Evolutionary conservation across 139 green algal genomes (phyloP), one percentile per base, ranked within the genome.

Genomic region (Chlorella sp.): DNA sequence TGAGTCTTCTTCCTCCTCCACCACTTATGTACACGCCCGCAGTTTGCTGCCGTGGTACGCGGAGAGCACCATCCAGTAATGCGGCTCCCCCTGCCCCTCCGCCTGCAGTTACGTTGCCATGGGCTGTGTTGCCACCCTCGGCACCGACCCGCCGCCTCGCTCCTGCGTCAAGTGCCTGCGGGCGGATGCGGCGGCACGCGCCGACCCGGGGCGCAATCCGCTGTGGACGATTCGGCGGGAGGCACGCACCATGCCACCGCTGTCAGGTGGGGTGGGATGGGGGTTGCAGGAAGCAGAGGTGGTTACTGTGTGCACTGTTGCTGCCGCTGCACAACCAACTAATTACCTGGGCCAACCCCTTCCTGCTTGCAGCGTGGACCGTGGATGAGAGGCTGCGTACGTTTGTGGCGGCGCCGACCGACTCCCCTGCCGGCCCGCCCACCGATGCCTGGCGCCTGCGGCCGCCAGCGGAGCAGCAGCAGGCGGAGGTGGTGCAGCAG

Each of bases 51-150:
- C 7, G 30, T 65, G 26, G 56, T 16, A 30, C 3, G 7, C 30
- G 56, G 28, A 20, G 26, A 8, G 9, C 68, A n/a, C 38, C 68
- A 36, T 54, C 11, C 8, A 11, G 46, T 54, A 8, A 54, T 19
- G 11, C 8, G 8, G 8, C 46, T 19, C 68, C 38, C 6, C 38
- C 36, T 34, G 19, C 40, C 28, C 73, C 32, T 19, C 6, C 73
- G 24, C 8, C 13, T 76, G 80, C 81, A 91, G 88, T 32, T 99
- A 98, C 79, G 89, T 95, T 34, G 84, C 95, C 2, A 83, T 98
- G 80, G 96, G 96, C 16, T 90, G 87, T 48, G 84, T 98, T 76
- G 93, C 89, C 5, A 84, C 69, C 9, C 28, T 87, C 4, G 89
- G 90, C 17, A 51, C 56, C 24, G 41, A 74, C 20, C 48, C 68